Evolutionary conservation across 2,329 filamentous ascomycete genomes (phyloP).

Genomic region (Ascochyta lentis): DNA sequence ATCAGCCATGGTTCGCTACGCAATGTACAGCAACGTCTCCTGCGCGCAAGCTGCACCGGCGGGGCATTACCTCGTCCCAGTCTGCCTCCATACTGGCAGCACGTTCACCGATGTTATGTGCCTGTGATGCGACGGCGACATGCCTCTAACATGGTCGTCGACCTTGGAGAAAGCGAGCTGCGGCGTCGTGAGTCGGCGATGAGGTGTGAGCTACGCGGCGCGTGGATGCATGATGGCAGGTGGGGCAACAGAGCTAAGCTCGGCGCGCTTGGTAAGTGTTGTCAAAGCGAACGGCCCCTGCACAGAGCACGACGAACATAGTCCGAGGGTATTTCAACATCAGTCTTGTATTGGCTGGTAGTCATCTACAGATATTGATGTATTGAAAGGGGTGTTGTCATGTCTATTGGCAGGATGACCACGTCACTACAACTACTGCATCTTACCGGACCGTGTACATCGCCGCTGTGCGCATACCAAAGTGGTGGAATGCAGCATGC

Average conservation of each 20-base stretch:
- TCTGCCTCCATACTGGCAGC: constrained; percentile 57
- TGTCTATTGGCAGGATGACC: too few relatives aligned
- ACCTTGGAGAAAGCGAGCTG: constrained; percentile 25
- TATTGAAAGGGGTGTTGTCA: neutral
- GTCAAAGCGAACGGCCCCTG: neutral
- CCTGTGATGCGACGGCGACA: constrained; percentile 30
- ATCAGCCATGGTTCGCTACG: constrained; percentile 18
- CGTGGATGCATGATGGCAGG: constrained; percentile 21
- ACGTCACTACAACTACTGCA: neutral
- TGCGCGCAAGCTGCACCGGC: constrained; percentile 5
- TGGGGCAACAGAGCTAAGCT: constrained; percentile 15
- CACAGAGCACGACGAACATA: neutral
- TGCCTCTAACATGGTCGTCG: constrained; percentile 32
- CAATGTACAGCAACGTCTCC: constrained; percentile 1
- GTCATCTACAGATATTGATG: neutral
- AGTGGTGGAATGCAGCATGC: neutral
- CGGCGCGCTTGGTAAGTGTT: neutral
- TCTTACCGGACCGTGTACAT: constrained; percentile 2
- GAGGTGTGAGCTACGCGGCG: constrained; percentile 32
- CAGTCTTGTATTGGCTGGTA: neutral
- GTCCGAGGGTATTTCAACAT: neutral
- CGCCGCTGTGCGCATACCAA: neutral
- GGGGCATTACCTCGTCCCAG: constrained; percentile 56
- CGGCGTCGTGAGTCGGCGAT: constrained; percentile 26
- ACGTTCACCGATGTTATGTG: constrained; percentile 30